Base-by-base conservation (phyloP, 1,284 basidiomycete species). In the Ustilago loliicola region DNA sequence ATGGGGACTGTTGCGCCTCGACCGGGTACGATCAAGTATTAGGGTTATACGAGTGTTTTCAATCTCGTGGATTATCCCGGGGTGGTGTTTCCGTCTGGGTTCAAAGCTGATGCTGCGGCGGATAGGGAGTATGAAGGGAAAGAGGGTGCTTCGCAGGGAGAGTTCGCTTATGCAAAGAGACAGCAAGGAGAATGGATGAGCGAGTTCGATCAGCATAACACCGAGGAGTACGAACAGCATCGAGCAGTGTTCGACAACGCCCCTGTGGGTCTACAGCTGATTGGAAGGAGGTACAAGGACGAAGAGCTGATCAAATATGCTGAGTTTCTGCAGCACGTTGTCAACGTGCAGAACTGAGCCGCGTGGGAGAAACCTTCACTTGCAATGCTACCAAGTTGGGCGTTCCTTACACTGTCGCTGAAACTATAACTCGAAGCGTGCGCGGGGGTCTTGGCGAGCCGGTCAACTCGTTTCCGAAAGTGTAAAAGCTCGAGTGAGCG, bases 31-130 rank as follows among this genome's bases (percentile, higher is more conserved):
- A 58, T 80, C 51, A 59, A 48, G 27, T 80, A 80, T 52, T 80
- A 72, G 78, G 67, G 67, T 25, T 82, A 82, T 58, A 82, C 80
- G 32, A 66, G 65, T 32, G 65, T 72, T 17, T 82, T 80, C 51
- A 82, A 82, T 19, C 69, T 82, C 10, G 66, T 74, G 53, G 79
- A 82, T 55, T 68, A 72, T 30, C 80, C 80, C 0, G 72, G 71
- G 1, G 69, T 76, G 2, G 72, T 74, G 11, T 77, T 82, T 23
- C 80, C 80, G 1, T 71, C 77, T 15, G 66, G 69, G 10, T 50
- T 66, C 48, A 45, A 52, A 9, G 69, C 69, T 0, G 61, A 77
- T 29, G n/a, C 32, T 1, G 32, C 60, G 48, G 15, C 53, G 10
- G 76, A 74, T 23, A 3, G 13, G 4, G 8, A 57, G 23, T 80